A percentile compares a stretch with the other conserved stretches of the same genome.
Evolutionary conservation across 139 green algal species (phyloP).

Genomic region (Chlamydomonas sp.): DNA sequence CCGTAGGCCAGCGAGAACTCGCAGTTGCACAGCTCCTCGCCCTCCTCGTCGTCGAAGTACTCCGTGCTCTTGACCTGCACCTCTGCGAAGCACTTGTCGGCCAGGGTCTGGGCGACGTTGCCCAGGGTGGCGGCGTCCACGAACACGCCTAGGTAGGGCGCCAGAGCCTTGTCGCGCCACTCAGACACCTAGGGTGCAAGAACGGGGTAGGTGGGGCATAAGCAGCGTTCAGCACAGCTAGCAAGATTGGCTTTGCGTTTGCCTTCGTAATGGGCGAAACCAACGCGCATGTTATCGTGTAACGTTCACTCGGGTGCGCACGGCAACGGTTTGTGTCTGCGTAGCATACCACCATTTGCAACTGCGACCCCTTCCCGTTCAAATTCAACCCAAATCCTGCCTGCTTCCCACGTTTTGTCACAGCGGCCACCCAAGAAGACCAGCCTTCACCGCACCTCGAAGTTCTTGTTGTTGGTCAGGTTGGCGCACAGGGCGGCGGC

Average conservation of each 20-base stretch:
- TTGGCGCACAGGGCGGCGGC: conserved; percentile 59
- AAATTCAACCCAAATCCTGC: too few species aligned
- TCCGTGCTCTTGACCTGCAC: conserved; percentile 39
- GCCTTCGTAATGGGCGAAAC: too few species aligned
- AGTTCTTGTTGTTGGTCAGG: conserved; percentile 71
- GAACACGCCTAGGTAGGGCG: conserved; percentile 73
- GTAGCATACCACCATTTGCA: too few species aligned
- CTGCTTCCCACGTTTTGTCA: too few species aligned
- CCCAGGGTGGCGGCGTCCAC: conserved; percentile 37
- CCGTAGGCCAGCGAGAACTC: conserved; percentile 92
- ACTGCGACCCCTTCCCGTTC: too few species aligned
- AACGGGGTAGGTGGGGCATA: too few species aligned
- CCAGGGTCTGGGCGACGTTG: conserved; percentile 52
- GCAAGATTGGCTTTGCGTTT: too few species aligned
- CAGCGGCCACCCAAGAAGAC: too few species aligned
- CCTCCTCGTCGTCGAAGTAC: conserved; percentile 82
- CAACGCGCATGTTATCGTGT: too few species aligned
- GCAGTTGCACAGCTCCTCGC: conserved; percentile 92
- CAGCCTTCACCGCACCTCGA: conserved; percentile 47
- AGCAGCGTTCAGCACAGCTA: too few species aligned
- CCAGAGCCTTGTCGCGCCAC: conserved; percentile 45
- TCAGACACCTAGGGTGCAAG: neutral
- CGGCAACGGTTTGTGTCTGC: too few species aligned
- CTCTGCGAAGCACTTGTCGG: conserved; percentile 57
- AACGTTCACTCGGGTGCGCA: too few species aligned